A percentile compares a stretch with the other conserved stretches of the same genome.
Evolutionary conservation across 352 stramenopile species (phyloP).

Genomic region (Nothophytophthora sp.): DNA sequence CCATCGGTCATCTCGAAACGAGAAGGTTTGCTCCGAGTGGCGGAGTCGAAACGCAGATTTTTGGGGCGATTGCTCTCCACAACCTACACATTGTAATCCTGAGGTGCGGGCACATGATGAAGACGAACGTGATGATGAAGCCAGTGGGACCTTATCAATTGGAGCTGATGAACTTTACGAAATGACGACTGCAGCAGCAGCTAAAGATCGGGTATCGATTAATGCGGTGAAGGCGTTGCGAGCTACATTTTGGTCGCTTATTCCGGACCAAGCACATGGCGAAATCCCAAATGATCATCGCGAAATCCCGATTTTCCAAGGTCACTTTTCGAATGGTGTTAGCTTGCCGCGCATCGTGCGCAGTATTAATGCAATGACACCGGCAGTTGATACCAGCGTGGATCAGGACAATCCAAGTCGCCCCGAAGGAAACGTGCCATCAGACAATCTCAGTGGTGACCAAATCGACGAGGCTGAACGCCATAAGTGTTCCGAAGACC

Average conservation of each 20-base stretch:
- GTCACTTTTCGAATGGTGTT: neutral
- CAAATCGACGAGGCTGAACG: neutral
- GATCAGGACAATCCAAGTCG: too few relatives aligned
- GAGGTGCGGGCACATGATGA: too few relatives aligned
- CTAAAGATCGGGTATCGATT: neutral
- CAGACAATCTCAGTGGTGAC: neutral
- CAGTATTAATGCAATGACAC: neutral
- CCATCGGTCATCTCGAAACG: slow-evolving; percentile 6
- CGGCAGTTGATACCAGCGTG: neutral
- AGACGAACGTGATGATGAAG: neutral
- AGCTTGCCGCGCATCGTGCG: neutral
- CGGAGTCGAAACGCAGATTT: slow-evolving; percentile 13
- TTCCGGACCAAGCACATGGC: neutral
- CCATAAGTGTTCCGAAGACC: slow-evolving; percentile 4
- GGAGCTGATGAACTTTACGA: neutral
- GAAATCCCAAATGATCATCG: neutral
- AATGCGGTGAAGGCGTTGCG: neutral
- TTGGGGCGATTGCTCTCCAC: too few relatives aligned
- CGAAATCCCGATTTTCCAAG: neutral
- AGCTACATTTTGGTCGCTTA: neutral
- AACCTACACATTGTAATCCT: too few relatives aligned
- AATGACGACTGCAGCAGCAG: neutral
- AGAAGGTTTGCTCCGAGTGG: slow-evolving; percentile 14
- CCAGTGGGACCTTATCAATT: neutral
- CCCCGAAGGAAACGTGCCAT: neutral